Conservation (phyloP, 2,329 filamentous ascomycete species). For the Botrytis aclada region DNA sequence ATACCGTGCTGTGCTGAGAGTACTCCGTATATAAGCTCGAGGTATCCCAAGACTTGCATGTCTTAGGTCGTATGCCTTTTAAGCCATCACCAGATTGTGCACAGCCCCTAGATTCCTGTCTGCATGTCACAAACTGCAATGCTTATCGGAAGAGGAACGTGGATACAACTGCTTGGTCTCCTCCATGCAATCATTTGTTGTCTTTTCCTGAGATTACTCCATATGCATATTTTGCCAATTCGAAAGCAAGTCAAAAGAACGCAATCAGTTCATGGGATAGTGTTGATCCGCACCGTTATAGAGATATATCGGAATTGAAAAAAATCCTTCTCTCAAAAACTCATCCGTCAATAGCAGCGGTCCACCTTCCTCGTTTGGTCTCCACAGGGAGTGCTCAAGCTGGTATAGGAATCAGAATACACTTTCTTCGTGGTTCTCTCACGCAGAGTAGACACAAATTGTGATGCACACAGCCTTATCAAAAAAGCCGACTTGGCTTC, state of each 20-base stretch:
- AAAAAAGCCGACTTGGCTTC: slow-evolving; percentile 1
- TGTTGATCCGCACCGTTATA: not conserved
- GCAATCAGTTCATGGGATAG: not conserved
- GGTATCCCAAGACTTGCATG: not conserved
- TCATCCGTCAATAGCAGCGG: not conserved
- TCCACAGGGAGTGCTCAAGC: not conserved
- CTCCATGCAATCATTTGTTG: slow-evolving; percentile 12
- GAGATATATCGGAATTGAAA: not conserved
- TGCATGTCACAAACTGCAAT: not conserved
- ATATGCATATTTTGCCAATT: not conserved
- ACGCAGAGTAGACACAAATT: too few species aligned
- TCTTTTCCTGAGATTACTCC: not conserved
- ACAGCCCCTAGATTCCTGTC: not conserved
- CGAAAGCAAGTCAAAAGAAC: not conserved
- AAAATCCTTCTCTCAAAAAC: not conserved
- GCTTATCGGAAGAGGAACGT: slow-evolving; percentile 12
- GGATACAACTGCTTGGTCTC: slow-evolving; percentile 11
- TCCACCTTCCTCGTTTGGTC: not conserved
- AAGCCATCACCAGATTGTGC: slow-evolving; percentile 4
- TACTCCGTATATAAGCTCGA: not conserved
- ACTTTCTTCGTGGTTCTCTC: not conserved
- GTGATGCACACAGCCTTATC: not conserved
- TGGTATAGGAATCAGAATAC: not conserved
- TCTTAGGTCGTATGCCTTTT: not conserved
- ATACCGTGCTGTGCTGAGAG: not conserved